Evolutionary conservation across 345 rosid species (phyloP), one percentile per base, ranked within the genome.

Genomic region (Eucalyptus grandis): DNA sequence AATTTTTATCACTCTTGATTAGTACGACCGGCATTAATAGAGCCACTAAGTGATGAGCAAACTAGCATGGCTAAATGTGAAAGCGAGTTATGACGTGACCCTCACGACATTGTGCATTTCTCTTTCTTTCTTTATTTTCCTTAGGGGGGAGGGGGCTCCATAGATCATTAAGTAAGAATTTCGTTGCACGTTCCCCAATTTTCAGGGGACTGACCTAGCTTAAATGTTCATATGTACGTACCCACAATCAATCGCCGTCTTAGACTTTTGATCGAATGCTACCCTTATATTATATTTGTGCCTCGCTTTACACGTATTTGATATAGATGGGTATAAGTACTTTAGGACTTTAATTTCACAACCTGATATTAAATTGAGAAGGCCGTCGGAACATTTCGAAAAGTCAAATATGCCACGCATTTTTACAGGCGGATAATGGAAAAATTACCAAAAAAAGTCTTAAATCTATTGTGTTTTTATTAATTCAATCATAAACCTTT

Each of bases 401-500:
- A 53, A 53, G 58, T 53, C 58, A 53, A 53, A 53, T 53, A 21
- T 21, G 2, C 26, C 58, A 4, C 1, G 0, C 58, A 53, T 21
- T 53, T 19, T 53, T 21, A 53, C 11, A 0, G 11, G 26, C 0
- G 1, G 2, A 21, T 53, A 53, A 21, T 53, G 11, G 5, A 0
- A 21, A 53, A 53, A 53, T 53, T 53, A 53, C 26, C 24, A 19
- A 53, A 53, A 53, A 53, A 21, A 21, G 11, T 19, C 58, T 1
- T 1, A 19, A 53, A 53, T 19, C 1, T 21, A 19, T 53, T 3
- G 0, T 21, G 0, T 21, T 1, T 19, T 53, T 53, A 0, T 0
- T 3, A 0, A 19, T 53, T 19, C 56, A 53, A 53, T 53, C 2
- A 53, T 53, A 53, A 19, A 21, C 5, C 0, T 53, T 53, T 53